Percentiles rank a stretch among this genome's conserved stretches.
Evolutionary conservation across 257 asterid species (phyloP).

Genomic region (Capsicum baccatum): DNA sequence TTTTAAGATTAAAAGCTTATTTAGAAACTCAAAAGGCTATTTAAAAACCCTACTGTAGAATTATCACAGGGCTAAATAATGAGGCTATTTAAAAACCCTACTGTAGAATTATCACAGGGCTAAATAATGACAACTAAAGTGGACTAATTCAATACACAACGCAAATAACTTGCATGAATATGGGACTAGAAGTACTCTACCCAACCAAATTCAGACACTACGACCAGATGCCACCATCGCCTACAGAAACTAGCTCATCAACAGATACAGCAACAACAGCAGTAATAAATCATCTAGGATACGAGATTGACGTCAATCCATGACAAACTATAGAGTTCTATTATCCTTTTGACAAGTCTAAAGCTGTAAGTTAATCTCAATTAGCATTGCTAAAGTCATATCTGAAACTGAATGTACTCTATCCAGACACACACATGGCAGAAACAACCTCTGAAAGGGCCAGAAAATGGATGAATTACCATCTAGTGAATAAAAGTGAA

Average conservation of each 20-base stretch:
- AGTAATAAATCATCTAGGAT: not conserved
- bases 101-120: not conserved
- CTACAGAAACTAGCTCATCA: not conserved
- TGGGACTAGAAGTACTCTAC: not conserved
- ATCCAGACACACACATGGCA: not conserved
- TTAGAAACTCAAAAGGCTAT: not conserved
- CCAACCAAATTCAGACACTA: not conserved
- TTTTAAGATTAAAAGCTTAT: not conserved
- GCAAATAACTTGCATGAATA: not conserved
- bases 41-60: not conserved
- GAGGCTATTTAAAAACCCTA: not conserved
- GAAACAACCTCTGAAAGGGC: not conserved
- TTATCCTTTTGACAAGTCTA: not conserved
- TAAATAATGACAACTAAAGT: not conserved
- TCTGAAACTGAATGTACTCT: not conserved
- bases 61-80: not conserved
- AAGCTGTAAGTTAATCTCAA: not conserved
- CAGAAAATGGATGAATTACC: not conserved
- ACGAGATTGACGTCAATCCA: not conserved
- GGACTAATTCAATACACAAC: not conserved
- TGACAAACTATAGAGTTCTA: not conserved
- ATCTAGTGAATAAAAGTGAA: conserved; percentile 8
- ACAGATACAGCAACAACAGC: not conserved
- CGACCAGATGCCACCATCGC: not conserved
- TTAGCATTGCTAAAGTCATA: not conserved